These are phyloP conservation scores for Ceratocystis huliohia DNA, from an alignment of 2,329 filamentous ascomycete species.

Conservation along the genomic window DNA sequence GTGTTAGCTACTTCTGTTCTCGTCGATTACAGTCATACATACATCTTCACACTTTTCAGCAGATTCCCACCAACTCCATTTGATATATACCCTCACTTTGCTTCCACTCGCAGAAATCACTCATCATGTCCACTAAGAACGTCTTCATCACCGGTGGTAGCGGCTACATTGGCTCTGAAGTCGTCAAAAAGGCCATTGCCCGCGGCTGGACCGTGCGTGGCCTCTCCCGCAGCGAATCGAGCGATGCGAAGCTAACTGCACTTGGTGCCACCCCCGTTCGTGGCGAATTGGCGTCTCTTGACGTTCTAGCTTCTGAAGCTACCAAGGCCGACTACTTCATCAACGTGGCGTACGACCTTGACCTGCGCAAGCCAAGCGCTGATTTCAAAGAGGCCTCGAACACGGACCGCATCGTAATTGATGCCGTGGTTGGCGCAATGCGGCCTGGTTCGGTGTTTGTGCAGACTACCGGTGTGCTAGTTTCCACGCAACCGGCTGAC, in stretches of 20 bases:
- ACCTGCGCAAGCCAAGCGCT: slow-evolving; percentile 26
- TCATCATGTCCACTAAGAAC: slow-evolving; percentile 11
- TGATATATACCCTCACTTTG: neutral
- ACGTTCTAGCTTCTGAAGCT: slow-evolving; percentile 30
- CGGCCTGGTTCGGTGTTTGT: slow-evolving; percentile 29
- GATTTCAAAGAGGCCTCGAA: slow-evolving; percentile 24
- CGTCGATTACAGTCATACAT: no score
- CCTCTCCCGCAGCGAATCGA: slow-evolving; percentile 30
- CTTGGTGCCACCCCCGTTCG: slow-evolving; percentile 32
- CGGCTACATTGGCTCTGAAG: slow-evolving; percentile 30
- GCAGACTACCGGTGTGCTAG: slow-evolving; percentile 28
- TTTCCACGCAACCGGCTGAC: slow-evolving; percentile 23
- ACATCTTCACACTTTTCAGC: no score
- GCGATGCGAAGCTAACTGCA: slow-evolving; percentile 29
- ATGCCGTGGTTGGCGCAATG: slow-evolving; percentile 29
- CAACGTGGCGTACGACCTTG: slow-evolving; percentile 31
- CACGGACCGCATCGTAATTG: slow-evolving; percentile 29
- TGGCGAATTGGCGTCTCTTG: slow-evolving; percentile 31
- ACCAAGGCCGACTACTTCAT: slow-evolving; percentile 33
- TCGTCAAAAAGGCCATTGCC: slow-evolving; percentile 29
- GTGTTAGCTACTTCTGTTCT: no score
- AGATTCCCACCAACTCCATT: no score
- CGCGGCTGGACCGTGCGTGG: slow-evolving; percentile 32
- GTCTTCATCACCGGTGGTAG: slow-evolving; percentile 32
- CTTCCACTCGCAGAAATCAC: neutral